Evolutionary conservation across 1,139 yeast genomes (phyloP).

Genomic region (Saccharomyces hybrid): DNA sequence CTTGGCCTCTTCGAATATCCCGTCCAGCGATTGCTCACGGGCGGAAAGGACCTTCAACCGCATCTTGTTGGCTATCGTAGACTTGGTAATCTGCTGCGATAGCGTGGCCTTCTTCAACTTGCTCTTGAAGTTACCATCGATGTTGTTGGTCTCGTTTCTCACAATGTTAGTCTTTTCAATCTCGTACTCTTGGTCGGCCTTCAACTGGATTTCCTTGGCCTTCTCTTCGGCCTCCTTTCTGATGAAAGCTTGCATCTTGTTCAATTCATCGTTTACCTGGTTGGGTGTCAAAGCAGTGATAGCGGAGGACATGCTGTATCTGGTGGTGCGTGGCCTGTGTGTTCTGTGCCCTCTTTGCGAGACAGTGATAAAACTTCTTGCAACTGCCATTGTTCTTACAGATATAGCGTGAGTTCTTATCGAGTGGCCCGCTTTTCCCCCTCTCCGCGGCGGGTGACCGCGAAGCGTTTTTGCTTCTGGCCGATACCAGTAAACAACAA

Average conservation of each 20-base stretch:
- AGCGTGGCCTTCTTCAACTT: slow-evolving; percentile 86
- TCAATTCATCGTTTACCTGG: slow-evolving; percentile 89
- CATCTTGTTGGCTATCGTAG: slow-evolving; percentile 91
- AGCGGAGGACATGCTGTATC: slow-evolving; percentile 3
- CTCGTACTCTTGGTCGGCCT: slow-evolving; percentile 98
- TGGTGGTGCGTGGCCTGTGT: neutral
- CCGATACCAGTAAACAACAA: slow-evolving; percentile 1
- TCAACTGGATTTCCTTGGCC: slow-evolving; percentile 89
- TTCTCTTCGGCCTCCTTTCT: slow-evolving; percentile 98
- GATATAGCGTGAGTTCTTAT: neutral
- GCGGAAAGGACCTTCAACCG: slow-evolving; percentile 84
- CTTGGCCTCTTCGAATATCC: slow-evolving; percentile 65
- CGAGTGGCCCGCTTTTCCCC: neutral
- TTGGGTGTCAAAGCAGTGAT: slow-evolving; percentile 31
- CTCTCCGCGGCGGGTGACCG: neutral
- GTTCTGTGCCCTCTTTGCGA: neutral
- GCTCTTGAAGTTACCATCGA: slow-evolving; percentile 72
- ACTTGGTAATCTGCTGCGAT: slow-evolving; percentile 91
- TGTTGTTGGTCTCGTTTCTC: slow-evolving; percentile 82
- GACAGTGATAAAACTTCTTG: neutral
- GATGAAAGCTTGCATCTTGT: slow-evolving; percentile 97
- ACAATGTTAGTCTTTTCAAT: slow-evolving; percentile 94
- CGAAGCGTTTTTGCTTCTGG: neutral
- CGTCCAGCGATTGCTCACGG: slow-evolving; percentile 73
- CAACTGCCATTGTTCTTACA: neutral